phyloP scores from a whole-genome alignment of 495 filamentous ascomycete genomes.

The Parachaetomium inaequale region DNA sequence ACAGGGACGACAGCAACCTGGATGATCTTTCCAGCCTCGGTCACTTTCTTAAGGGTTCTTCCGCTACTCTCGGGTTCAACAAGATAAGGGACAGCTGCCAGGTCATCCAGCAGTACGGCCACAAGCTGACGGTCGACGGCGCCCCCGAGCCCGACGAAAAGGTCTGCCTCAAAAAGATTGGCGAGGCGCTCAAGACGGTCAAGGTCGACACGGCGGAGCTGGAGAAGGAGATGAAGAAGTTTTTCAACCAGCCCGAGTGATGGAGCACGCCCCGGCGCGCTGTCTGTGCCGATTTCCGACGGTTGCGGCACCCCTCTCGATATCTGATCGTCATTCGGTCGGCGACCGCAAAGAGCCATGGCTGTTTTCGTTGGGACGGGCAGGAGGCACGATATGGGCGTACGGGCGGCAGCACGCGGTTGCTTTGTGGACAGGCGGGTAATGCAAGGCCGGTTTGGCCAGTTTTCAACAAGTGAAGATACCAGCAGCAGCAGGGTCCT shows the following conservation, averaged over 20 bases:
- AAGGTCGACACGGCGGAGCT: constrained; percentile 76
- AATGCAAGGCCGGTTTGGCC: neutral
- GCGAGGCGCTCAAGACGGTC: constrained; percentile 63
- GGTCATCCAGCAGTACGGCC: constrained; percentile 91
- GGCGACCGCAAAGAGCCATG: neutral
- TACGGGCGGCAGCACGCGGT: neutral
- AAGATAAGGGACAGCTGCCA: constrained; percentile 93
- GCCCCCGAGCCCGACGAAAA: constrained; percentile 58
- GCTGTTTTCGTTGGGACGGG: neutral
- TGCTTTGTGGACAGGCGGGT: neutral
- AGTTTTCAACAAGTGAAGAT: neutral
- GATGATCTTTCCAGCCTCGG: constrained; percentile 73
- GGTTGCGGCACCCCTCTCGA: neutral
- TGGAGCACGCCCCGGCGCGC: neutral
- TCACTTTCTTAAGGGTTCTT: constrained; percentile 98
- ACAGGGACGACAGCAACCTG: constrained; percentile 63
- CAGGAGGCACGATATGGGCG: neutral
- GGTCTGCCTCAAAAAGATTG: constrained; percentile 63
- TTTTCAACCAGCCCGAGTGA: constrained; percentile 51
- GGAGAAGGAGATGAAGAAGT: constrained; percentile 65
- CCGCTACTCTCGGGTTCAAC: constrained; percentile 85
- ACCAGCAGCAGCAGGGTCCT: neutral
- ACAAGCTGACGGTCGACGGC: constrained; percentile 74
- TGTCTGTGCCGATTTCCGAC: neutral
- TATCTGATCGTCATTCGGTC: neutral